A percentile compares a stretch with the other conserved stretches of the same genome.
These are phyloP conservation scores for Vigna reflexopilosa DNA, from an alignment of 306 rosid genomes.

Conservation along the genomic window DNA sequence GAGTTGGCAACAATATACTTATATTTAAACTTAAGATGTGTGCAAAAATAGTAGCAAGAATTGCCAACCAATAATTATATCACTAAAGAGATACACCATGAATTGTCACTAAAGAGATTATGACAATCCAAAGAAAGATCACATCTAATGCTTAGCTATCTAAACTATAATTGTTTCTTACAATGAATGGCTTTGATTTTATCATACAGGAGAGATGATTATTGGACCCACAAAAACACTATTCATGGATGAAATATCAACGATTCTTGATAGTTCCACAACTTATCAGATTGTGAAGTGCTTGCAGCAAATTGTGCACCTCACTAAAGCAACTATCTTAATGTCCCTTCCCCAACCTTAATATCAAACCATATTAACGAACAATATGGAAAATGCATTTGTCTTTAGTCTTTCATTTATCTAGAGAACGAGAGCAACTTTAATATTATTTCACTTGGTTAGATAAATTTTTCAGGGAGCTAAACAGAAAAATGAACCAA, in stretches of 20 bases:
- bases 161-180: not conserved
- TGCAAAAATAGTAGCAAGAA: too few relatives aligned
- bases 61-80: too few relatives aligned
- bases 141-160: not conserved
- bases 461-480: not conserved
- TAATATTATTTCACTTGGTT: not conserved
- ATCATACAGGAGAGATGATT: constrained; percentile 77
- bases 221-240: constrained; percentile 89
- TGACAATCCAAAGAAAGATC: not conserved
- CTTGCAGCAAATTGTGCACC: constrained; percentile 87
- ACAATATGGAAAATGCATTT: not conserved
- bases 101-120: not conserved
- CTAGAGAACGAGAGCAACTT: not conserved
- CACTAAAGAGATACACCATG: too few relatives aligned
- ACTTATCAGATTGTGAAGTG: constrained; percentile 92
- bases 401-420: not conserved
- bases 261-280: constrained; percentile 94
- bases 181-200: not conserved
- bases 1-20: too few relatives aligned
- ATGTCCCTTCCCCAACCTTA: constrained; percentile 89
- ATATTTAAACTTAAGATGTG: too few relatives aligned
- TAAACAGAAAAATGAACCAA: constrained; percentile 19
- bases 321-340: constrained; percentile 75
- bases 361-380: not conserved
- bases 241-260: constrained; percentile 97